Conservation (phyloP, 2,329 filamentous ascomycete genomes). For the Pseudogymnoascus sp. region DNA sequence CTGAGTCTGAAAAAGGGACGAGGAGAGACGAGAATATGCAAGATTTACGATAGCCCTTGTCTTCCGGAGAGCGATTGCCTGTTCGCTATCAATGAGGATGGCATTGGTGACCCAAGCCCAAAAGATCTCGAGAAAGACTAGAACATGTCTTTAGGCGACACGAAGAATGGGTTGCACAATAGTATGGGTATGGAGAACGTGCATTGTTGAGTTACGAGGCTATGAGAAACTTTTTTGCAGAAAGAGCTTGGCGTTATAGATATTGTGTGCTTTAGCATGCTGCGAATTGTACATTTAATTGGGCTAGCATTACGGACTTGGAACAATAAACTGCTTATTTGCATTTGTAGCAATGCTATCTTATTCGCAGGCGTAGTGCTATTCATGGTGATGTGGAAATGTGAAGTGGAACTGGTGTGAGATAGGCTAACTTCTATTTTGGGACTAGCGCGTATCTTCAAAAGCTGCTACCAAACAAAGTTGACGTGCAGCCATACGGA, state of each 20-base stretch:
- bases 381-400: constrained; percentile 13
- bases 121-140: constrained; percentile 87
- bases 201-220: constrained; percentile 8
- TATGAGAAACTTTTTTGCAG: constrained; percentile 1
- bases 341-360: background rate
- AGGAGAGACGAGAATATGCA: constrained; percentile 92
- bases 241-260: constrained; percentile 8
- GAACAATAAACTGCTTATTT: background rate
- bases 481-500: constrained; percentile 15
- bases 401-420: constrained; percentile 1
- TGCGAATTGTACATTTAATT: constrained; percentile 2
- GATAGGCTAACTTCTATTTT: constrained; percentile 18
- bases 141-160: background rate
- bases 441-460: constrained; percentile 16
- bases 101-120: constrained; percentile 89
- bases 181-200: background rate
- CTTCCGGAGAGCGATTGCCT: constrained; percentile 92
- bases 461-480: constrained; percentile 11
- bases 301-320: constrained; percentile 5
- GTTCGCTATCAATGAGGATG: constrained; percentile 95
- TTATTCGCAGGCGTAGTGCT: background rate
- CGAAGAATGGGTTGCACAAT: background rate
- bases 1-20: constrained; percentile 93
- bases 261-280: background rate
- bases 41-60: constrained; percentile 98